Evolutionary conservation across 768 basidiomycete species (phyloP).

Genomic region (Rhodocollybia butyracea): DNA sequence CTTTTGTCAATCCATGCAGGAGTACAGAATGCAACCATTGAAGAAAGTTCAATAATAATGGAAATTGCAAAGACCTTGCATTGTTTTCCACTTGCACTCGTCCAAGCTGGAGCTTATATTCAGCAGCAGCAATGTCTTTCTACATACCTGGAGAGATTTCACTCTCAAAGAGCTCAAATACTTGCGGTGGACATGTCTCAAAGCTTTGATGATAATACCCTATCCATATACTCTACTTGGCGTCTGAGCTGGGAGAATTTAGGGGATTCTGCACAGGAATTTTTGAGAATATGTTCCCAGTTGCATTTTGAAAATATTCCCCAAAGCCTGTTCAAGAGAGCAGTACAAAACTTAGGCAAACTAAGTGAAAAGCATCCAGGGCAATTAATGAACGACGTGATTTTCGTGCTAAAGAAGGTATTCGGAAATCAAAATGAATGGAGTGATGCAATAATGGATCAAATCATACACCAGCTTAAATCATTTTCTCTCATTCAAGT

Average conservation of each 20-base stretch:
- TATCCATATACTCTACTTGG: background rate
- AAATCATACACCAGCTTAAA: background rate
- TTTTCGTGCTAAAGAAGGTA: background rate
- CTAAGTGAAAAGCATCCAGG: background rate
- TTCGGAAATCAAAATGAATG: background rate
- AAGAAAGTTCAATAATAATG: background rate
- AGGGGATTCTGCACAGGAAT: background rate
- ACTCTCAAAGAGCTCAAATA: background rate
- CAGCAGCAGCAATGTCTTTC: background rate
- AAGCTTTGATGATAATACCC: background rate
- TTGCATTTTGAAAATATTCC: background rate
- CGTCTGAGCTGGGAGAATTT: background rate
- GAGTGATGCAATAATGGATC: background rate
- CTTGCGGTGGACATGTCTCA: background rate
- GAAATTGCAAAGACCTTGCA: background rate
- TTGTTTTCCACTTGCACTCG: background rate
- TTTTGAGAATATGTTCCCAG: background rate
- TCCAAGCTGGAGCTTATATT: slow-evolving; percentile 1
- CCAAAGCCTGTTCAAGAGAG: background rate
- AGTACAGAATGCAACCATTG: no score
- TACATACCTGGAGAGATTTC: background rate
- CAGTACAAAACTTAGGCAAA: background rate
- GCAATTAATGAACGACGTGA: no score
- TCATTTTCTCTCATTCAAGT: background rate
- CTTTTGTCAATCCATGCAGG: background rate